phyloP scores from a whole-genome alignment of 1,139 yeast species.

The Pichia sp. region DNA sequence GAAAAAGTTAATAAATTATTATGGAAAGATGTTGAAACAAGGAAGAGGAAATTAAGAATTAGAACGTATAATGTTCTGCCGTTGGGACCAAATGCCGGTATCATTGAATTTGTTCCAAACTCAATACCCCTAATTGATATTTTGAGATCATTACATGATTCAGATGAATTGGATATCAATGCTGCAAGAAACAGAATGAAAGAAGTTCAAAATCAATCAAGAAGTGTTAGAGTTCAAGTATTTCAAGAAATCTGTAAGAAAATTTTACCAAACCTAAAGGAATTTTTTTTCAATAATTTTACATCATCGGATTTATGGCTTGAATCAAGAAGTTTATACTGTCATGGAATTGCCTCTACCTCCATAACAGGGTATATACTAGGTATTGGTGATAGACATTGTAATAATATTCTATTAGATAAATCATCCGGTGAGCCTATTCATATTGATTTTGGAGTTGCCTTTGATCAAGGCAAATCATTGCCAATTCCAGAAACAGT shows the following conservation, averaged over 20 bases:
- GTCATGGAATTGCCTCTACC: constrained; percentile 75
- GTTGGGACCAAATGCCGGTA: constrained; percentile 78
- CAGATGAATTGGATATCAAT: constrained; percentile 42
- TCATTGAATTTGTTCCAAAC: constrained; percentile 82
- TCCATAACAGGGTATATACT: constrained; percentile 83
- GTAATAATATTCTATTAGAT: constrained; percentile 85
- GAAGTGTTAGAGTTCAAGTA: constrained; percentile 40
- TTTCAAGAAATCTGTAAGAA: constrained; percentile 46
- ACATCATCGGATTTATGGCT: constrained; percentile 70
- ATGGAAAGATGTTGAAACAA: constrained; percentile 47
- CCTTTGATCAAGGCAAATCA: constrained; percentile 85
- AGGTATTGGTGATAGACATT: constrained; percentile 94
- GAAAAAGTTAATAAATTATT: constrained; percentile 76
- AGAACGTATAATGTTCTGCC: constrained; percentile 90
- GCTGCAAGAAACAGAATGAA: constrained; percentile 66
- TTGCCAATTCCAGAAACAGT: constrained; percentile 88
- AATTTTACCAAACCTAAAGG: constrained; percentile 61
- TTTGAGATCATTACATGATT: constrained; percentile 50
- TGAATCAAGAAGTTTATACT: constrained; percentile 53
- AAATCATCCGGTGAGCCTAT: constrained; percentile 78
- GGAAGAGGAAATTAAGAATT: constrained; percentile 51
- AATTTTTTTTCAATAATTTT: constrained; percentile 68
- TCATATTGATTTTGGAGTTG: constrained; percentile 93
- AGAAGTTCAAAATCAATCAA: constrained; percentile 43
- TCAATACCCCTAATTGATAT: constrained; percentile 69